Evolutionary conservation across 768 basidiomycete genomes (phyloP).

Genomic region (Psilocybe azurescens): DNA sequence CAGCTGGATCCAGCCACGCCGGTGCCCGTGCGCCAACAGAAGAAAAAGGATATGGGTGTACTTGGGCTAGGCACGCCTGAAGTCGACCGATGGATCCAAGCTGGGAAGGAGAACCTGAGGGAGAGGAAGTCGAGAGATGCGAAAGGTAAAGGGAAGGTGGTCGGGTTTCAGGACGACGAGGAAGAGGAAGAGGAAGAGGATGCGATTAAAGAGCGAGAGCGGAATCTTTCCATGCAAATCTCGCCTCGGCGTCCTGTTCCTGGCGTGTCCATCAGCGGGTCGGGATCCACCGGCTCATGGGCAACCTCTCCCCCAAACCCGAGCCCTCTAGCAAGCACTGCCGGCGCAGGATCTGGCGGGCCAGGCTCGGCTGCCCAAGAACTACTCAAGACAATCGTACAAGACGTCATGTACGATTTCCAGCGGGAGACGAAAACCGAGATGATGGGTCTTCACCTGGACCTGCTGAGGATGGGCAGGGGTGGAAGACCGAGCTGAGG

Average conservation of each 20-base stretch:
- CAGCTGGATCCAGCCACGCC: conserved; percentile 39
- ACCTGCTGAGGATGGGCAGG: conserved; percentile 72
- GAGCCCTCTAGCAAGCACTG: conserved; percentile 21
- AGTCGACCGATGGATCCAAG: conserved; percentile 54
- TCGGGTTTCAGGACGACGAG: conserved; percentile 47
- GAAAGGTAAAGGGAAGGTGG: conserved; percentile 44
- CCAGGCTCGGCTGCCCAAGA: conserved; percentile 52
- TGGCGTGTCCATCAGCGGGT: conserved; percentile 12
- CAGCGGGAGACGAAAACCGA: conserved; percentile 73
- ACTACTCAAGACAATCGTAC: conserved; percentile 65
- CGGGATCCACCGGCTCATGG: conserved; percentile 39
- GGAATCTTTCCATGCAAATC: conserved; percentile 57
- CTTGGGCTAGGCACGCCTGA: conserved; percentile 60
- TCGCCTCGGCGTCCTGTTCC: conserved; percentile 53
- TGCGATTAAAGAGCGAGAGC: conserved; percentile 34
- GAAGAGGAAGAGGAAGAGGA: conserved; percentile 29
- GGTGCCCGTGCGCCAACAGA: conserved; percentile 29
- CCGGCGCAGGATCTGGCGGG: conserved; percentile 29
- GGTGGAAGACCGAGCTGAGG: conserved; percentile 70
- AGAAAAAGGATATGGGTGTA: conserved; percentile 36
- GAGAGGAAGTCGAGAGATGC: conserved; percentile 21
- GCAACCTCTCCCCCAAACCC: conserved; percentile 43
- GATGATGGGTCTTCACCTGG: conserved; percentile 77
- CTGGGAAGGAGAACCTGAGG: conserved; percentile 37
- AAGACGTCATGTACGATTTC: conserved; percentile 77